Percentiles rank a stretch among this genome's conserved stretches.
These are phyloP conservation scores for Alternaria sp. DNA, from an alignment of 2,329 filamentous ascomycete species.

Conservation along the genomic window DNA sequence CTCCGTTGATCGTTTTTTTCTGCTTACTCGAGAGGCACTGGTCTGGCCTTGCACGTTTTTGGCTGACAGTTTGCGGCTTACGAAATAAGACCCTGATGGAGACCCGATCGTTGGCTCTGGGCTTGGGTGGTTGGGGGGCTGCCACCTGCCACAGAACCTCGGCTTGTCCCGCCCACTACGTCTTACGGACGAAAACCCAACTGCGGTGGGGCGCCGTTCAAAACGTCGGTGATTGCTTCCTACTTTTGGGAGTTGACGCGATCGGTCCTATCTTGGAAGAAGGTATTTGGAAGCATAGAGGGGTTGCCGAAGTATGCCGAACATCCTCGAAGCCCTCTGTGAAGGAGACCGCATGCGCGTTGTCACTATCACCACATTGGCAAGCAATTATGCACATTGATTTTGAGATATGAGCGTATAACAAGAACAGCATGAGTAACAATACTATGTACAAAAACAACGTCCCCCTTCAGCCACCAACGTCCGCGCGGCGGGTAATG, in stretches of 20 bases:
- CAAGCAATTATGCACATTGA: background rate
- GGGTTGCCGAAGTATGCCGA: constrained; percentile 1
- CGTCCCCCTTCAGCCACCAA: constrained; percentile 3
- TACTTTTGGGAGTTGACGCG: background rate
- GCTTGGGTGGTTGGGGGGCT: background rate
- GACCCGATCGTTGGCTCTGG: constrained; percentile 1
- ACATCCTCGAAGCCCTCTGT: background rate
- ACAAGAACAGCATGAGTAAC: background rate
- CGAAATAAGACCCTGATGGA: constrained; percentile 1
- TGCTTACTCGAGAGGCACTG: background rate
- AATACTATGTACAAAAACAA: constrained; percentile 7
- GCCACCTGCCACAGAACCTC: constrained; percentile 2
- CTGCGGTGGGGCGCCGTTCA: background rate
- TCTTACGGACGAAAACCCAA: background rate
- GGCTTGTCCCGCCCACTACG: constrained; percentile 5
- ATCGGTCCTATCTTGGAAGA: background rate
- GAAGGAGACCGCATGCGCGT: background rate
- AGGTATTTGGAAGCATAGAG: background rate
- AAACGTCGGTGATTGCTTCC: constrained; percentile 4
- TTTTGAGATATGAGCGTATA: background rate
- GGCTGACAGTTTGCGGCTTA: background rate
- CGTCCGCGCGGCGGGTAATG: constrained; percentile 12
- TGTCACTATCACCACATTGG: background rate
- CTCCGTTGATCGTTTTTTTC: background rate
- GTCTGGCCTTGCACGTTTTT: background rate